phyloP scores from a whole-genome alignment of 805 yeast genomes.

The Vanderwaltozyma yarrowii region DNA sequence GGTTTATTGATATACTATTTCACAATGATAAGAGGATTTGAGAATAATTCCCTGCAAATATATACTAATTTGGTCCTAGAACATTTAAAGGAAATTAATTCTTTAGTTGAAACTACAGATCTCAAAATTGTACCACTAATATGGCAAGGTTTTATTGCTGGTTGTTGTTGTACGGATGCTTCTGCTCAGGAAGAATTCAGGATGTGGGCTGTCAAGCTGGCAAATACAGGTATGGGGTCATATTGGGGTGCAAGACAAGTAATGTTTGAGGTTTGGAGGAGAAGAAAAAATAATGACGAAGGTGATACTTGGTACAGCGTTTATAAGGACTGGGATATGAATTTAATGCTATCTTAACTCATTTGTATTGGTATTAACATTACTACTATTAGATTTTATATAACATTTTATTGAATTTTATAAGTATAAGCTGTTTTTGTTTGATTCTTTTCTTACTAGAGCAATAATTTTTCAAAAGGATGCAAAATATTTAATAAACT shows the following conservation, averaged over 20 bases:
- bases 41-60: slow-evolving; percentile 49
- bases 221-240: slow-evolving; percentile 56
- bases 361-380: too few relatives aligned
- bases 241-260: slow-evolving; percentile 83
- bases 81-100: slow-evolving; percentile 54
- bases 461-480: too few relatives aligned
- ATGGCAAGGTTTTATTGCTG: slow-evolving; percentile 88
- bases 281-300: slow-evolving; percentile 49
- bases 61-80: slow-evolving; percentile 50
- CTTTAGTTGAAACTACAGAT: slow-evolving; percentile 37
- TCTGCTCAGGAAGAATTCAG: slow-evolving; percentile 56
- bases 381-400: too few relatives aligned
- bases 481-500: too few relatives aligned
- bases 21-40: slow-evolving; percentile 47
- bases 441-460: too few relatives aligned
- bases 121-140: slow-evolving; percentile 64
- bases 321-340: slow-evolving; percentile 75
- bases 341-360: slow-evolving; percentile 47
- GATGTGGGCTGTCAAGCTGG: slow-evolving; percentile 47
- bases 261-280: slow-evolving; percentile 77
- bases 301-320: slow-evolving; percentile 72
- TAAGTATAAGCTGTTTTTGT: too few relatives aligned
- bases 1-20: slow-evolving; percentile 63
- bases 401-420: too few relatives aligned
- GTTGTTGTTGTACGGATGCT: slow-evolving; percentile 59